phyloP scores from a whole-genome alignment of 225 moss, liverwort and hornwort species.

The Thuidium tamariscinum region DNA sequence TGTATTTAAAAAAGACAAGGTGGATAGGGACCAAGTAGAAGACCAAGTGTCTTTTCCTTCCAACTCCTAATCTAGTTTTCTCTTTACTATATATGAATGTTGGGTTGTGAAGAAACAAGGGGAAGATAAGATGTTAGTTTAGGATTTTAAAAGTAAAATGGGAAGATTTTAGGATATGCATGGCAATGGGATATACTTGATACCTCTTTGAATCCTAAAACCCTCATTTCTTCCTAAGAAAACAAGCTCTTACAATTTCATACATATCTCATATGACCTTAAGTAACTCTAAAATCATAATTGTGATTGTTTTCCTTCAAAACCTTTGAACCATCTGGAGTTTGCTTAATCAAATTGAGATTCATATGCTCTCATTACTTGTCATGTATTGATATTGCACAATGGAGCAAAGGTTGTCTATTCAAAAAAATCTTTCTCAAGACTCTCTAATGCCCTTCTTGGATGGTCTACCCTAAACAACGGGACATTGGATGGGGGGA shows the following conservation, averaged over 20 bases:
- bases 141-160: not conserved
- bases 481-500: too few relatives aligned
- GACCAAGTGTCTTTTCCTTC: too few relatives aligned
- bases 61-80: too few relatives aligned
- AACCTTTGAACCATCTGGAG: too few relatives aligned
- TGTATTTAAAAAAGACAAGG: too few relatives aligned
- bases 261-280: too few relatives aligned
- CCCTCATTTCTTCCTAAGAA: not conserved
- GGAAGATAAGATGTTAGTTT: not conserved
- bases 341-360: too few relatives aligned
- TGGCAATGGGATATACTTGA: not conserved
- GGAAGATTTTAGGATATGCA: not conserved
- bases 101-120: not conserved
- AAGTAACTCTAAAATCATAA: not conserved
- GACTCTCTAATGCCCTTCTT: rapidly evolving
- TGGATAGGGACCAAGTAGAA: too few relatives aligned
- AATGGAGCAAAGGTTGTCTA: not conserved
- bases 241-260: not conserved
- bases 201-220: not conserved
- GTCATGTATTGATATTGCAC: rapidly evolving
- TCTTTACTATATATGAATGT: rapidly evolving
- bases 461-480: too few relatives aligned
- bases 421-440: not conserved
- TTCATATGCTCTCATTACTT: not conserved
- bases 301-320: not conserved